phyloP scores from a whole-genome alignment of 1,284 basidiomycete species.

The Tylopilus orsonianus region DNA sequence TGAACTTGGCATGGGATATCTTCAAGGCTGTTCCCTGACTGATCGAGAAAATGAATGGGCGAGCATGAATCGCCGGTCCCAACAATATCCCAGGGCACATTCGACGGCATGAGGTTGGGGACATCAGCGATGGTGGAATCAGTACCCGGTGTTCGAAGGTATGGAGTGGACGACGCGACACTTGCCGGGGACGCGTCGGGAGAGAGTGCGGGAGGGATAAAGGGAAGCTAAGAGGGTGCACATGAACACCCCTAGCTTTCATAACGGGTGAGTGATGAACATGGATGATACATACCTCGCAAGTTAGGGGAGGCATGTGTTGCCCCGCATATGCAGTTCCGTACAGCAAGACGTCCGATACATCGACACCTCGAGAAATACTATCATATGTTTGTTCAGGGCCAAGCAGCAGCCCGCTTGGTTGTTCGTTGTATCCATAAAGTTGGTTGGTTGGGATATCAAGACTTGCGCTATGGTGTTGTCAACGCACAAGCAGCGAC shows the following conservation, averaged over 20 bases:
- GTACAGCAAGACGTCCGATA: background rate
- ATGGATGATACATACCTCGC: constrained; percentile 14
- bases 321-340: background rate
- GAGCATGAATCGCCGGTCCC: background rate
- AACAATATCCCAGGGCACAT: constrained; percentile 2
- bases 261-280: background rate
- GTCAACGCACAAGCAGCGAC: constrained; percentile 14
- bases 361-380: background rate
- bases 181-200: constrained; percentile 31
- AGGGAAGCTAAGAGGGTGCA: background rate
- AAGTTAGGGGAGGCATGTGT: background rate
- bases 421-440: background rate
- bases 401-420: constrained; percentile 17
- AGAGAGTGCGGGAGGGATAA: constrained; percentile 24
- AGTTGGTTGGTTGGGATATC: background rate
- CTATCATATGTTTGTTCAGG: background rate
- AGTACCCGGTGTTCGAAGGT: constrained; percentile 19
- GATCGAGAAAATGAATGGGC: constrained; percentile 13
- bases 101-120: background rate
- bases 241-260: constrained; percentile 1
- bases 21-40: constrained; percentile 22
- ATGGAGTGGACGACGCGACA: constrained; percentile 25
- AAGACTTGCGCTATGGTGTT: constrained; percentile 12
- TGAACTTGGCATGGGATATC: constrained; percentile 12
- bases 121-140: constrained; percentile 1